phyloP scores from a whole-genome alignment of 441 rosid genomes.

The Monsonia emarginata region DNA sequence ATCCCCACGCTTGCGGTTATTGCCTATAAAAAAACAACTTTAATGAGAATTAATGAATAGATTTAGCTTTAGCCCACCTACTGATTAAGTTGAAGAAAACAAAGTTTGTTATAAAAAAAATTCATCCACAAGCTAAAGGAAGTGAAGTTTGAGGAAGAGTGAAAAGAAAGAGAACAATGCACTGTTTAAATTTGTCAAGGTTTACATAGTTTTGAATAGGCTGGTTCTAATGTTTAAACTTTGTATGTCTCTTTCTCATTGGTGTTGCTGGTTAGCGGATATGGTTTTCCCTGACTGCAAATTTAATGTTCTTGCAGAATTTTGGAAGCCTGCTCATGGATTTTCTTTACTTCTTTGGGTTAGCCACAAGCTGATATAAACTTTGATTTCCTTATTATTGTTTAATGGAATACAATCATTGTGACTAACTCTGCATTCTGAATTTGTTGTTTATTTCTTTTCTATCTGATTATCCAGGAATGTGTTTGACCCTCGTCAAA shows the following conservation, averaged over 20 bases:
- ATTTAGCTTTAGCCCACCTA: not conserved
- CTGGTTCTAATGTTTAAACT: not conserved
- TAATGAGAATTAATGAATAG: not conserved
- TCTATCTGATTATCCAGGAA: slow-evolving; percentile 44
- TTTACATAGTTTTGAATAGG: not conserved
- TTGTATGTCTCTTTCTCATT: not conserved
- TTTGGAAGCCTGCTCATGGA: slow-evolving; percentile 93
- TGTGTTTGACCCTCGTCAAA: slow-evolving; percentile 97
- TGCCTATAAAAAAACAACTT: no score
- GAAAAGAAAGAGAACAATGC: no score
- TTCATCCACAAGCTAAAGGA: not conserved
- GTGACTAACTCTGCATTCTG: not conserved
- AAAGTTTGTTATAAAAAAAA: not conserved
- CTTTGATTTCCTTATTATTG: slow-evolving; percentile 15
- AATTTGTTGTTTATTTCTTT: slow-evolving; percentile 3
- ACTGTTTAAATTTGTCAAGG: no score
- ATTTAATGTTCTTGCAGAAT: slow-evolving; percentile 48
- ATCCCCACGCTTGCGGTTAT: no score
- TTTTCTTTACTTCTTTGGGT: slow-evolving; percentile 98
- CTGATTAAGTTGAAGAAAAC: not conserved
- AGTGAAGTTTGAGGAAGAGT: not conserved
- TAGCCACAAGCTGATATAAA: slow-evolving; percentile 23
- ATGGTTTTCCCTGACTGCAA: slow-evolving; percentile 18
- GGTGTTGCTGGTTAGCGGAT: not conserved
- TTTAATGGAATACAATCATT: slow-evolving; percentile 12